Conservation (phyloP, 1,139 yeast genomes). For the Saccharomyces pastorianus region DNA sequence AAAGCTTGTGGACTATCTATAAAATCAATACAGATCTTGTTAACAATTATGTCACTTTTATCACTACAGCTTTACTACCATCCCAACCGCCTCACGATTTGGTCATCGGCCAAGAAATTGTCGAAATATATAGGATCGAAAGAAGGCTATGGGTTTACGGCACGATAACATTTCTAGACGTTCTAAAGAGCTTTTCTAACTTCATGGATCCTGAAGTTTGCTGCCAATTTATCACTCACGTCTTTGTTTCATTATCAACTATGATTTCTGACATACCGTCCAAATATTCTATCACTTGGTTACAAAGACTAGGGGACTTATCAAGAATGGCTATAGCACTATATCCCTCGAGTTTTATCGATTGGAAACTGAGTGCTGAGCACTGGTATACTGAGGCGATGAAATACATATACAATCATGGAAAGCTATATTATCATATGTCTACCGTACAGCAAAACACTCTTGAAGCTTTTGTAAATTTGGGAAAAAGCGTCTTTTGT, state of each 20-base stretch:
- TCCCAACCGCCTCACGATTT: slow-evolving; percentile 44
- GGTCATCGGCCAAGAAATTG: slow-evolving; percentile 54
- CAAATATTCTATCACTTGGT: slow-evolving; percentile 52
- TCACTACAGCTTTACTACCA: slow-evolving; percentile 63
- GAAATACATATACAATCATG: slow-evolving; percentile 68
- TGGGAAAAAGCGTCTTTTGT: slow-evolving; percentile 70
- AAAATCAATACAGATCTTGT: slow-evolving; percentile 56
- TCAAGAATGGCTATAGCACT: slow-evolving; percentile 78
- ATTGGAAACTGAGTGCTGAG: slow-evolving; percentile 74
- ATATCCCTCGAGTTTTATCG: slow-evolving; percentile 67
- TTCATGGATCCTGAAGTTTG: slow-evolving; percentile 38
- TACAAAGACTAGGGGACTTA: slow-evolving; percentile 73
- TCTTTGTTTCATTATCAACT: slow-evolving; percentile 37
- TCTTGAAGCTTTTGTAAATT: slow-evolving; percentile 66
- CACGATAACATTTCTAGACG: slow-evolving; percentile 68
- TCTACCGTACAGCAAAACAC: slow-evolving; percentile 78
- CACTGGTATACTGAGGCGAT: slow-evolving; percentile 67
- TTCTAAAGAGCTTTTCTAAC: slow-evolving; percentile 61
- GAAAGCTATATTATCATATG: slow-evolving; percentile 73
- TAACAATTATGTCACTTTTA: slow-evolving; percentile 63
- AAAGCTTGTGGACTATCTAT: slow-evolving; percentile 65
- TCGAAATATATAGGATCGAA: slow-evolving; percentile 66
- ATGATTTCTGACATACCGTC: slow-evolving; percentile 45
- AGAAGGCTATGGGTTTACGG: slow-evolving; percentile 81
- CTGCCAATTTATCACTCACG: slow-evolving; percentile 36